phyloP scores from a whole-genome alignment of 768 basidiomycete species.

The Rhodotorula taiwanensis region DNA sequence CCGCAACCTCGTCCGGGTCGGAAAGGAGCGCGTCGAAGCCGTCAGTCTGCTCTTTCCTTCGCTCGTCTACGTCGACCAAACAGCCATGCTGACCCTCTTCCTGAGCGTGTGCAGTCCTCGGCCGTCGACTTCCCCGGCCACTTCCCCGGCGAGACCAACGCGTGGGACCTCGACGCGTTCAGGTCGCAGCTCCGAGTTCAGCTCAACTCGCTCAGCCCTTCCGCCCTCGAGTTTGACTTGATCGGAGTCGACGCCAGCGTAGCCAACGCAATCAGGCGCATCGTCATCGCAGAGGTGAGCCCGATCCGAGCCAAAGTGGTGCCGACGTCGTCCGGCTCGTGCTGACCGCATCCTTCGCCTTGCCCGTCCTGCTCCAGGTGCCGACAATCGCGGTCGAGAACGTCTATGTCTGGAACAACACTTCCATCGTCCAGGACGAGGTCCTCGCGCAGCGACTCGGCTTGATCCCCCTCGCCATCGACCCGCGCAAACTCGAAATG shows the following conservation, averaged over 20 bases:
- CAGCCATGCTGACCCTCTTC: not conserved
- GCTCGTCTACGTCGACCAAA: no score
- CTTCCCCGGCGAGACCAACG: conserved; percentile 72
- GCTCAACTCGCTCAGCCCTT: conserved; percentile 50
- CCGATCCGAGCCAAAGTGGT: no score
- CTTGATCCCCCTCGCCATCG: conserved; percentile 77
- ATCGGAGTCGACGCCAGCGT: conserved; percentile 93
- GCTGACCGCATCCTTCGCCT: not conserved
- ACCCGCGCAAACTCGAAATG: conserved; percentile 62
- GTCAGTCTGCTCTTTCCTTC: conserved; percentile 7
- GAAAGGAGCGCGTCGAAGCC: conserved; percentile 36
- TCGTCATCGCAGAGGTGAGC: conserved; percentile 84
- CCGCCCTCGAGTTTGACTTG: conserved; percentile 77
- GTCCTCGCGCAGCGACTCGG: conserved; percentile 88
- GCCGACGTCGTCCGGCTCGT: not conserved
- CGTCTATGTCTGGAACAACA: conserved; percentile 92
- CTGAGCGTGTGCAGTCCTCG: conserved; percentile 54
- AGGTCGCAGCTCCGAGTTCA: conserved; percentile 47
- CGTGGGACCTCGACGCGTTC: conserved; percentile 73
- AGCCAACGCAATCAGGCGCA: conserved; percentile 86
- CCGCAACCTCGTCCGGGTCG: conserved; percentile 25
- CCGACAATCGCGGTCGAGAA: conserved; percentile 85
- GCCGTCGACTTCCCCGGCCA: conserved; percentile 88
- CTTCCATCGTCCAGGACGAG: conserved; percentile 86
- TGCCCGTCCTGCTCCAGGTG: conserved; percentile 58